Evolutionary conservation across 257 asterid genomes (phyloP).

Genomic region (Penstemon eatonii): DNA sequence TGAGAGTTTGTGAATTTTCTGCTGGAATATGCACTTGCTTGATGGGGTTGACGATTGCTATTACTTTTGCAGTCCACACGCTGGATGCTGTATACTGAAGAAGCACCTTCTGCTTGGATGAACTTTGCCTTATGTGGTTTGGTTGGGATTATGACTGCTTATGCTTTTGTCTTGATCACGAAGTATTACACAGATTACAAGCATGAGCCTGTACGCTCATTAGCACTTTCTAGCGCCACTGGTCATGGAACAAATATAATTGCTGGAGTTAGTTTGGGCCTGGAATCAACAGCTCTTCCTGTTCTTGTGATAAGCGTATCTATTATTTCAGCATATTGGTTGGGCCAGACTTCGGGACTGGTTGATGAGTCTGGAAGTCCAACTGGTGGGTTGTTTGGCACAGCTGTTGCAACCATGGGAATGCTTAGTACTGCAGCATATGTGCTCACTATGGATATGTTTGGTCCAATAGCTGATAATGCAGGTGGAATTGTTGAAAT

Average conservation of each 20-base stretch:
- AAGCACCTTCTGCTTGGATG: constrained; percentile 98
- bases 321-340: constrained; percentile 90
- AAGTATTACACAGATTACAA: constrained; percentile 95
- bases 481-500: constrained; percentile 99
- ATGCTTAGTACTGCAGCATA: constrained; percentile 99
- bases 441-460: constrained; percentile 99
- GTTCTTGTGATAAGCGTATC: constrained; percentile 85
- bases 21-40: constrained; percentile 24
- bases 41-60: constrained; percentile 22
- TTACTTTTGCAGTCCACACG: constrained; percentile 83
- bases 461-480: constrained; percentile 99
- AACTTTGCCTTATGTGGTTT: constrained; percentile 94
- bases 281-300: constrained; percentile 99
- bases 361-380: constrained; percentile 91
- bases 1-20: not conserved
- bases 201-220: constrained; percentile 91
- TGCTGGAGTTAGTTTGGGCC: constrained; percentile 98
- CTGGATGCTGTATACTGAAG: constrained; percentile 97
- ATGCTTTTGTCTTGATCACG: constrained; percentile 83
- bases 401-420: constrained; percentile 99
- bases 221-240: constrained; percentile 90
- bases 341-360: constrained; percentile 95
- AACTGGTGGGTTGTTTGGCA: constrained; percentile 98
- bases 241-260: constrained; percentile 99
- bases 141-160: constrained; percentile 95